Evolutionary conservation across 345 rosid genomes (phyloP).

Genomic region (Adansonia digitata): DNA sequence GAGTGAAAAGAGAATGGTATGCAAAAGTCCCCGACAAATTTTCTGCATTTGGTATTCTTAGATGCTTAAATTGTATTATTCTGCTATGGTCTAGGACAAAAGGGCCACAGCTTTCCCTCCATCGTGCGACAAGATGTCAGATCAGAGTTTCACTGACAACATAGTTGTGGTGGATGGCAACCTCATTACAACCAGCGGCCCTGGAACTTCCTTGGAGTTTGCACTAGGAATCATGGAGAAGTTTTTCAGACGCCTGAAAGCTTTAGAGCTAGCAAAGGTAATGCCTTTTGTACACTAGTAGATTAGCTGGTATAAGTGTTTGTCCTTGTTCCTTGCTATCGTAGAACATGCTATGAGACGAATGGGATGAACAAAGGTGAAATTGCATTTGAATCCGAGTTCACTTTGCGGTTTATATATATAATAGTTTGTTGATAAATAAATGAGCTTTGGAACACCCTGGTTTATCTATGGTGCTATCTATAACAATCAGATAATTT

Average conservation of each 20-base stretch:
- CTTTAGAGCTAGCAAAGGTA: constrained; percentile 62
- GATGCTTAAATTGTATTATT: neutral
- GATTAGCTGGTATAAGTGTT: neutral
- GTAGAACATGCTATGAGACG: neutral
- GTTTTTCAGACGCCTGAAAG: constrained; percentile 64
- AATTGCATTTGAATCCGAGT: constrained; percentile 12
- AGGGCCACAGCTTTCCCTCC: constrained; percentile 92
- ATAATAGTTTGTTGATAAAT: constrained; percentile 17
- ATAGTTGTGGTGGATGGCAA: constrained; percentile 88
- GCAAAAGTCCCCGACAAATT: neutral
- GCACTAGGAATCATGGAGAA: constrained; percentile 78
- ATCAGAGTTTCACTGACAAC: constrained; percentile 64
- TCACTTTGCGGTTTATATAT: constrained; percentile 14
- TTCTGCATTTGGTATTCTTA: neutral
- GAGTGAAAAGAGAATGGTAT: neutral
- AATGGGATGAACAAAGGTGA: constrained; percentile 5
- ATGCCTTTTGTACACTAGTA: constrained; percentile 42
- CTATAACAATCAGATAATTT: neutral
- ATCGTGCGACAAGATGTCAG: constrained; percentile 71
- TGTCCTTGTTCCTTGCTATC: neutral
- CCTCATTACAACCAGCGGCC: constrained; percentile 86
- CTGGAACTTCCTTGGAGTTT: constrained; percentile 90
- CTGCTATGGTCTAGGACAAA: constrained; percentile 55
- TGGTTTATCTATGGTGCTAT: neutral
- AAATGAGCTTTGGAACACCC: constrained; percentile 11